Conservation (phyloP, 2,329 filamentous ascomycete species). For the Microdochium trichocladiopsis region DNA sequence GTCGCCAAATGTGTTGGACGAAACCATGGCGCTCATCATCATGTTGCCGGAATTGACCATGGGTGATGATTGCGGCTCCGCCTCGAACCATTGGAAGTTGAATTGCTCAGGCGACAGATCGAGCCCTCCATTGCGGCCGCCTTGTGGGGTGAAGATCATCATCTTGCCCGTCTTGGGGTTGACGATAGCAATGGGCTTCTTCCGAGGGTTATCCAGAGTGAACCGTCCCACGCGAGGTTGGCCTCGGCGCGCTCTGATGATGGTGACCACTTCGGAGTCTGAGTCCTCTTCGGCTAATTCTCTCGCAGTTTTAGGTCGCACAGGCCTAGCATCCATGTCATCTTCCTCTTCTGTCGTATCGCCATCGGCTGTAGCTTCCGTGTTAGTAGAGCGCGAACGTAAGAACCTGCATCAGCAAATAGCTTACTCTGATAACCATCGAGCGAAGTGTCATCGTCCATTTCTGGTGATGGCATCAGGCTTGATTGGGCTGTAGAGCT, state of each 20-base stretch:
- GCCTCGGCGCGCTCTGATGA: conserved; percentile 39
- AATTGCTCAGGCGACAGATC: conserved; percentile 50
- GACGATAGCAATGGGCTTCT: conserved; percentile 51
- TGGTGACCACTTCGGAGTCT: conserved; percentile 41
- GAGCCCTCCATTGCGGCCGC: conserved; percentile 31
- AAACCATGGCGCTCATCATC: conserved; percentile 70
- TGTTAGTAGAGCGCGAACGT: conserved; percentile 28
- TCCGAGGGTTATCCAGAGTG: conserved; percentile 43
- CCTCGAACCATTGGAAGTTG: conserved; percentile 35
- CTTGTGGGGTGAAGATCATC: conserved; percentile 55
- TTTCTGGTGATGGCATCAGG: conserved; percentile 20
- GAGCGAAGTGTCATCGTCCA: conserved; percentile 33
- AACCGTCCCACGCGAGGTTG: conserved; percentile 48
- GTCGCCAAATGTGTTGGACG: conserved; percentile 46
- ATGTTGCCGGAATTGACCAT: conserved; percentile 65
- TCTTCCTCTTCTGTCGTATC: conserved; percentile 56
- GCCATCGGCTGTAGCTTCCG: conserved; percentile 40
- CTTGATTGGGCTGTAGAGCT: conserved; percentile 23
- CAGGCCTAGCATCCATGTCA: background rate
- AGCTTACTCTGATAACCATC: conserved; percentile 57
- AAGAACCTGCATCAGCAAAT: conserved; percentile 5
- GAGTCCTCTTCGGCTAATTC: conserved; percentile 27
- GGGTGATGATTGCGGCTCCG: conserved; percentile 36
- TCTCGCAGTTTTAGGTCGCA: background rate
- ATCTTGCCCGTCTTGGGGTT: conserved; percentile 52